Evolutionary conservation across 2,329 filamentous ascomycete species (phyloP).

Genomic region (Xylaria sp.): DNA sequence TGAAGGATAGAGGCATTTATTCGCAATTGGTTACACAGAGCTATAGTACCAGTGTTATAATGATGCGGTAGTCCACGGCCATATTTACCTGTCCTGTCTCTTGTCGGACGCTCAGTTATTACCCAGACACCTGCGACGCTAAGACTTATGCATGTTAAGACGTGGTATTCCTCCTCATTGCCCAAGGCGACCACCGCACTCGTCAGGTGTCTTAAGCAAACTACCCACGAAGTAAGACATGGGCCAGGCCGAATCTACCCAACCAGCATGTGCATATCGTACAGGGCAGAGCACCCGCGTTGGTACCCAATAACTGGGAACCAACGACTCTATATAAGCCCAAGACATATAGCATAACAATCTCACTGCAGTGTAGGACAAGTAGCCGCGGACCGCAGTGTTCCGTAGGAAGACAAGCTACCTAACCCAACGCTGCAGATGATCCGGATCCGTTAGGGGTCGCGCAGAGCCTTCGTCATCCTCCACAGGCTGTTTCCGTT

Average conservation of each 20-base stretch:
- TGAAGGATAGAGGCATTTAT: neutral
- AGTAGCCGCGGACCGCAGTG: slow-evolving; percentile 19
- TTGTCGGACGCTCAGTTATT: neutral
- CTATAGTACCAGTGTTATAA: neutral
- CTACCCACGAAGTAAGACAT: neutral
- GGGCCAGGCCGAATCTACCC: slow-evolving; percentile 38
- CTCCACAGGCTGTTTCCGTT: slow-evolving; percentile 42
- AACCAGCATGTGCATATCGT: slow-evolving; percentile 39
- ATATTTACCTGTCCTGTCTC: neutral
- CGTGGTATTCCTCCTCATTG: neutral
- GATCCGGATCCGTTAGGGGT: slow-evolving; percentile 14
- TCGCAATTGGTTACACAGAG: neutral
- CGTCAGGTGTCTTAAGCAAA: slow-evolving; percentile 7
- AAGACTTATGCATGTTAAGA: neutral
- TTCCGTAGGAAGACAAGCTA: slow-evolving; percentile 16
- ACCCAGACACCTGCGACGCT: neutral
- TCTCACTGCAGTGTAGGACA: slow-evolving; percentile 18
- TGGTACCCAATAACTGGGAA: slow-evolving; percentile 31
- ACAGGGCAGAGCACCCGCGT: slow-evolving; percentile 33
- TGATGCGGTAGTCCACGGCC: neutral
- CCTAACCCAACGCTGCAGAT: slow-evolving; percentile 6
- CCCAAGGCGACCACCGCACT: neutral
- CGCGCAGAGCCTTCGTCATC: neutral
- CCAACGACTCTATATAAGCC: slow-evolving; percentile 6
- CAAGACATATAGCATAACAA: slow-evolving; percentile 10